Conservation (phyloP, 345 rosid species). For the Pistacia atlantica region DNA sequence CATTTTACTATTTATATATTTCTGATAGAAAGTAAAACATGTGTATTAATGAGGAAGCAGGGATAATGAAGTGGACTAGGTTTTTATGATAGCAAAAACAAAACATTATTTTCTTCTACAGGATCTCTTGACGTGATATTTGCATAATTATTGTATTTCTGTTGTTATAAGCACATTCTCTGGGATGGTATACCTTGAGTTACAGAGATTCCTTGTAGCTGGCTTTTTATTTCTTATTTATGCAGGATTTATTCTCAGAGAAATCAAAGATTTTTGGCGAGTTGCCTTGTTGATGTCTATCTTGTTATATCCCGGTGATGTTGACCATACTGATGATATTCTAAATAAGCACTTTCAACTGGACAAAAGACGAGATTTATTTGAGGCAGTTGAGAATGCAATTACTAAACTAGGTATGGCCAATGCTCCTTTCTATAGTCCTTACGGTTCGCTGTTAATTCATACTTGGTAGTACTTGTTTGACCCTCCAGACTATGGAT, state of each 20-base stretch:
- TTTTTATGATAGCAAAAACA: too few relatives aligned
- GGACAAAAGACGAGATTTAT: conserved; percentile 55
- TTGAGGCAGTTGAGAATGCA: conserved; percentile 52
- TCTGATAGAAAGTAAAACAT: not conserved
- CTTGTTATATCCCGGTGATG: conserved; percentile 46
- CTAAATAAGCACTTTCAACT: conserved; percentile 38
- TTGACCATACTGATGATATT: conserved; percentile 37
- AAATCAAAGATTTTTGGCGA: conserved; percentile 84
- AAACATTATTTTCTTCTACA: too few relatives aligned
- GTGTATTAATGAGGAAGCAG: not conserved
- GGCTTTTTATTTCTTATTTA: not conserved
- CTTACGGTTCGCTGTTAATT: not conserved
- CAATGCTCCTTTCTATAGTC: not conserved
- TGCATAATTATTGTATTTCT: not conserved
- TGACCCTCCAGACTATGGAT: too few relatives aligned
- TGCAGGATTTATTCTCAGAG: conserved; percentile 77
- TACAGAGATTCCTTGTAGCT: not conserved
- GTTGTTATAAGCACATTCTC: not conserved
- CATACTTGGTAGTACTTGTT: not conserved
- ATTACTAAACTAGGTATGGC: conserved; percentile 56
- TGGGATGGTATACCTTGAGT: not conserved
- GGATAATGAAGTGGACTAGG: too few relatives aligned
- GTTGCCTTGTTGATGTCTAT: conserved; percentile 69
- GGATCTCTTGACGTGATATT: not conserved
- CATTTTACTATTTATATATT: too few relatives aligned